Percentiles rank a stretch among this genome's conserved stretches.
These are phyloP conservation scores for Lyophyllum shimeji DNA, from an alignment of 768 basidiomycete genomes.

Conservation along the genomic window DNA sequence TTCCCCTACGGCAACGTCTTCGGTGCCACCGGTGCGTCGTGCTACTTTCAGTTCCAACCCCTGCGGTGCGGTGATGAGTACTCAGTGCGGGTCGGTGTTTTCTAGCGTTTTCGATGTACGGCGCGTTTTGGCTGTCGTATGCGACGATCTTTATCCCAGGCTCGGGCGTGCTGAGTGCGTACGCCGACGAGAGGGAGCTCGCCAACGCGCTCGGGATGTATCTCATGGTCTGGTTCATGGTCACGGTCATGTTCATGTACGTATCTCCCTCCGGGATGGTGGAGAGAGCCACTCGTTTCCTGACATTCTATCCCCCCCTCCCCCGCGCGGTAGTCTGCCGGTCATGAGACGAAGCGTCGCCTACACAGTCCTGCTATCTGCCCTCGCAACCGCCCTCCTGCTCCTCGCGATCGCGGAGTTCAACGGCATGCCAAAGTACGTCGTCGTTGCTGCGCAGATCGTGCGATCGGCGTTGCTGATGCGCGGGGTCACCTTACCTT, in stretches of 20 bases:
- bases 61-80: too few relatives aligned
- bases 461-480: too few relatives aligned
- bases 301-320: neutral
- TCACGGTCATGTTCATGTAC: constrained; percentile 65
- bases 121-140: constrained; percentile 81
- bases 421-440: constrained; percentile 16
- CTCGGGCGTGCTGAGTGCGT: constrained; percentile 57
- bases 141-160: constrained; percentile 66
- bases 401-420: constrained; percentile 25
- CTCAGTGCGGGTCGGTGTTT: too few relatives aligned
- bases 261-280: constrained; percentile 22
- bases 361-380: constrained; percentile 24
- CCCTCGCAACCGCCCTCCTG: constrained; percentile 25
- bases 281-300: too few relatives aligned
- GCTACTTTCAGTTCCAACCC: neutral
- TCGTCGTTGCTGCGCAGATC: neutral
- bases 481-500: too few relatives aligned
- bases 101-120: constrained; percentile 70
- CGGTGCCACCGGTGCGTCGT: constrained; percentile 54
- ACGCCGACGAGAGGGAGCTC: constrained; percentile 39
- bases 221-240: constrained; percentile 63
- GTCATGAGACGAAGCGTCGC: constrained; percentile 25
- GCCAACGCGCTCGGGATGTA: constrained; percentile 65
- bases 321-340: constrained; percentile 19
- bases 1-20: constrained; percentile 62